Percentiles rank a stretch among this genome's conserved stretches.
These are phyloP conservation scores for Gremmenia infestans DNA, from an alignment of 2,329 filamentous ascomycete species.

Conservation along the genomic window DNA sequence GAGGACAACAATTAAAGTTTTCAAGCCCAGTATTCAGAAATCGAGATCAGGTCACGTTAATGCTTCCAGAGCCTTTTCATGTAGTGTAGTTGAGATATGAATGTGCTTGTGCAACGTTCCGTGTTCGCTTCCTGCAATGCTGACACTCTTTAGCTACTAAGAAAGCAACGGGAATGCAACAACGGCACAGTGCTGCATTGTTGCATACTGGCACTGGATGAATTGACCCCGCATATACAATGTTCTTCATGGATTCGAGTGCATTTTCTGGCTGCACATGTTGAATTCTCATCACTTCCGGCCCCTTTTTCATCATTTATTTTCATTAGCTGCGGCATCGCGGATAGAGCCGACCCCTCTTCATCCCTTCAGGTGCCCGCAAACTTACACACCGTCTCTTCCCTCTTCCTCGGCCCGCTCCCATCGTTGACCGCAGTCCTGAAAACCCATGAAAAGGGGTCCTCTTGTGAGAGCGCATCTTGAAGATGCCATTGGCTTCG, in stretches of 20 bases:
- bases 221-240: slow-evolving; percentile 3
- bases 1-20: neutral
- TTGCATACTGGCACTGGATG: slow-evolving; percentile 17
- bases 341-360: slow-evolving; percentile 14
- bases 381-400: neutral
- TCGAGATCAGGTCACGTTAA: neutral
- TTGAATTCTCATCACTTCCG: neutral
- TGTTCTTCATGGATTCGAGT: neutral
- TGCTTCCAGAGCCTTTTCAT: neutral
- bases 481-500: slow-evolving; percentile 11
- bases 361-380: neutral
- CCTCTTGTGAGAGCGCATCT: slow-evolving; percentile 5
- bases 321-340: neutral
- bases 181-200: slow-evolving; percentile 10
- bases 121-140: neutral
- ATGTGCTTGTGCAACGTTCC: slow-evolving; percentile 2
- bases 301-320: neutral
- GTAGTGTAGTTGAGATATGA: slow-evolving; percentile 1
- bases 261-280: slow-evolving; percentile 1
- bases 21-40: neutral
- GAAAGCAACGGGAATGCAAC: slow-evolving; percentile 17
- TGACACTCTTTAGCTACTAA: slow-evolving; percentile 10
- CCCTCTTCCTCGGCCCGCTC: slow-evolving; percentile 14
- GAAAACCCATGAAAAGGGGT: slow-evolving; percentile 5
- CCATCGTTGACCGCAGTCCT: slow-evolving; percentile 9